Conservation (phyloP, 1,139 yeast genomes). For the Yamadazyma pseudoaaseri region DNA sequence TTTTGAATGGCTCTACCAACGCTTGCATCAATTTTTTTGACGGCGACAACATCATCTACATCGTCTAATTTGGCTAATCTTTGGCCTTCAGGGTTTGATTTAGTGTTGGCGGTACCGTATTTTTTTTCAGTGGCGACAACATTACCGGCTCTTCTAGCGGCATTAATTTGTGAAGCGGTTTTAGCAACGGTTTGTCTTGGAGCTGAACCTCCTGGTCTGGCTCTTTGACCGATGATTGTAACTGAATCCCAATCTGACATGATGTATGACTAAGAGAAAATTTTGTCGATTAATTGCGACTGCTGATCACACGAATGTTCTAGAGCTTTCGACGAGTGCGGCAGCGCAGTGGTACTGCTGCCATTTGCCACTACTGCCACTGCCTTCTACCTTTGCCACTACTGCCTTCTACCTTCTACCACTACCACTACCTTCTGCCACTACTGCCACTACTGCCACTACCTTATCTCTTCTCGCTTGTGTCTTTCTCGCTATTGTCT, state of each 20-base stretch:
- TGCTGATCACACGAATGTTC: too few species aligned
- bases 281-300: slow-evolving; percentile 1
- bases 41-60: slow-evolving; percentile 90
- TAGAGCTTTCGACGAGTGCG: background rate
- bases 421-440: too few species aligned
- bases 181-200: slow-evolving; percentile 86
- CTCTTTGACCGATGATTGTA: slow-evolving; percentile 84
- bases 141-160: slow-evolving; percentile 88
- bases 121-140: slow-evolving; percentile 93
- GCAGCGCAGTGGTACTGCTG: too few species aligned
- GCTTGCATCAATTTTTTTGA: slow-evolving; percentile 75
- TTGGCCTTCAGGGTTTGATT: slow-evolving; percentile 87
- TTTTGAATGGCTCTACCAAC: slow-evolving; percentile 88
- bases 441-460: too few species aligned
- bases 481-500: too few species aligned
- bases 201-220: slow-evolving; percentile 85
- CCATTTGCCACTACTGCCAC: too few species aligned
- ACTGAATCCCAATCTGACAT: slow-evolving; percentile 86
- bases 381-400: too few species aligned
- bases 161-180: slow-evolving; percentile 75
- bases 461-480: too few species aligned
- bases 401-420: too few species aligned
- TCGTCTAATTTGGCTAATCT: slow-evolving; percentile 90
- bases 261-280: background rate
- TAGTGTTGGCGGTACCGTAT: slow-evolving; percentile 67